A percentile compares a stretch with the other conserved stretches of the same genome.
Conservation (phyloP, 73 alveolate species). For the Paramecium caudatum region DNA sequence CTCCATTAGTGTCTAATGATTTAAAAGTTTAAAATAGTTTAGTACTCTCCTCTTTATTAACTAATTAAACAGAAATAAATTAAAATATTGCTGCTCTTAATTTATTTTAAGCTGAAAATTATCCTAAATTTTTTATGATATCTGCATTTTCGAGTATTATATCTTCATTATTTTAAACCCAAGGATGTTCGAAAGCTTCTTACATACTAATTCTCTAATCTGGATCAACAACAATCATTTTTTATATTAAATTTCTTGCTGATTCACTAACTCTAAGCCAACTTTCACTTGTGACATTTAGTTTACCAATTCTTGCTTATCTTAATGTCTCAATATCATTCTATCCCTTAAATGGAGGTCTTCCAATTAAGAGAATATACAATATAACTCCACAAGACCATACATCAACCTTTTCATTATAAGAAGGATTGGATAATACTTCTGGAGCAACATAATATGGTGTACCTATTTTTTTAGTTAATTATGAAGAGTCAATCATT, state of each 20-base stretch:
- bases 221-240: constrained; percentile 80
- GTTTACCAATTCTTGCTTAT: constrained; percentile 70
- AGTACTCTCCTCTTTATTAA: neutral
- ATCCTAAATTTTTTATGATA: neutral
- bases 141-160: neutral
- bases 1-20: constrained; percentile 44
- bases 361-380: constrained; percentile 68
- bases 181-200: constrained; percentile 82
- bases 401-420: constrained; percentile 74
- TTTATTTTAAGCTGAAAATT: constrained; percentile 27
- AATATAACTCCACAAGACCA: constrained; percentile 77
- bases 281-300: constrained; percentile 48
- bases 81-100: constrained; percentile 16
- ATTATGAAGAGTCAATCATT: constrained; percentile 32
- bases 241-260: constrained; percentile 81
- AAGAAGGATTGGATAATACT: constrained; percentile 32
- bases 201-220: constrained; percentile 77
- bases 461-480: constrained; percentile 73
- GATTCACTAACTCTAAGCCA: constrained; percentile 76
- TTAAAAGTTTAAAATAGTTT: constrained; percentile 8
- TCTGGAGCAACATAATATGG: constrained; percentile 78
- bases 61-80: constrained; percentile 33
- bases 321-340: constrained; percentile 68
- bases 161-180: constrained; percentile 72
- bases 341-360: constrained; percentile 73